Base-by-base conservation (phyloP, 2,329 filamentous ascomycete species). In the Tympanopsis confertula region DNA sequence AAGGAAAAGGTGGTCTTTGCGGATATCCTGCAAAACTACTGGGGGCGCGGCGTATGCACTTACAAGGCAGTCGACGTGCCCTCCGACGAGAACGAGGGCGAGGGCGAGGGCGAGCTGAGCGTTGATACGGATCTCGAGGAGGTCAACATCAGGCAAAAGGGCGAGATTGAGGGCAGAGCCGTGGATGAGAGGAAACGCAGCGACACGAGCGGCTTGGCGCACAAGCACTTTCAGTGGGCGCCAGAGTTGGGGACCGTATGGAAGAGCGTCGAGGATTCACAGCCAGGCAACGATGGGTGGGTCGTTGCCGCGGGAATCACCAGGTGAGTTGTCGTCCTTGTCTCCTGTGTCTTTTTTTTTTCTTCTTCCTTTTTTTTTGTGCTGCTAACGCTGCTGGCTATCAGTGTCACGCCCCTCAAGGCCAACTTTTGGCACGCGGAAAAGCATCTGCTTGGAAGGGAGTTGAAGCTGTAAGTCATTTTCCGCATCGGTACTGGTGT, bases 211-310 rank as follows among this genome's bases (percentile, higher is more conserved):
- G n/a, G 7, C 7, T n/a, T 26, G 22, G 22, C 66, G 39, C 86
- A 94, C 58, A 86, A 84, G 56, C 84, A 93, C 59, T 96, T 95
- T 68, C 93, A 89, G 61, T 96, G 91, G 91, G 78, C 84, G 35
- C 91, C 89, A 2, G 76, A 75, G 44, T 91, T 96, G 58, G 69
- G 74, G 22, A 88, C 94, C 57, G 86, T 96, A 2, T 86, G 86
- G 57, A 75, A 82, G 53, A 88, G 83, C 47, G 87, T 95, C n/a
- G 77, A 87, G 47, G 74, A 82, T 45, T 78, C 81, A 28, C 66
- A 68, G 20, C 83, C 85, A 3, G 87, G 87, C 3, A 93, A 86
- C 53, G 91, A 98, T 59, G 91, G 89, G 4, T 95, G 89, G 86
- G 81, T 81, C 24, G 85, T 98, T 18, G 82, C 83, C 55, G 79